Evolutionary conservation across 768 basidiomycete species (phyloP).

Genomic region (Trichaptum fuscoviolaceum): DNA sequence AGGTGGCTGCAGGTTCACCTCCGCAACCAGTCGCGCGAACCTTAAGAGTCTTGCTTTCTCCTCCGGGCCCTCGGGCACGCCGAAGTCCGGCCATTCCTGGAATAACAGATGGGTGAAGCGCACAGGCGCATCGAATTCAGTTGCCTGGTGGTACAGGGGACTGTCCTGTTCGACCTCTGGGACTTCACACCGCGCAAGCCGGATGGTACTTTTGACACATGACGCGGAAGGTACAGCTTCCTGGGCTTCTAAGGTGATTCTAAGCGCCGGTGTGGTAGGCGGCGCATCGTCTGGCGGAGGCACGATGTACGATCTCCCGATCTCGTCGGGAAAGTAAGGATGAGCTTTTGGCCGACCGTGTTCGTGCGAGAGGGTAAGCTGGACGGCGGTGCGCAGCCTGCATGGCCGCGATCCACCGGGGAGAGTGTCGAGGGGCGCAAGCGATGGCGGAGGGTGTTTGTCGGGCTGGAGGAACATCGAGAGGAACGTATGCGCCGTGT

Average conservation of each 20-base stretch:
- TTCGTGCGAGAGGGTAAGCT: slow-evolving; percentile 74
- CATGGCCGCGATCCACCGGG: slow-evolving; percentile 20
- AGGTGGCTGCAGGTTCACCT: slow-evolving; percentile 38
- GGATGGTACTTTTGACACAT: slow-evolving; percentile 58
- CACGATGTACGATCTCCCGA: slow-evolving; percentile 42
- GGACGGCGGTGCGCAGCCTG: slow-evolving; percentile 71
- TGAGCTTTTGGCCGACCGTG: slow-evolving; percentile 67
- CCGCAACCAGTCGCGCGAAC: slow-evolving; percentile 63
- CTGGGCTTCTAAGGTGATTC: slow-evolving; percentile 51
- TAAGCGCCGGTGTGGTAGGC: slow-evolving; percentile 28
- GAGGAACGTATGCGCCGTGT: slow-evolving; percentile 72
- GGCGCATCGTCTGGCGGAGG: slow-evolving; percentile 28
- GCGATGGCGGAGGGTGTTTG: slow-evolving; percentile 22
- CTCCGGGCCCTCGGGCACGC: slow-evolving; percentile 55
- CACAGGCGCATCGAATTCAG: slow-evolving; percentile 29
- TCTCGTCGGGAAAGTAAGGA: slow-evolving; percentile 61
- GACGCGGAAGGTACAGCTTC: slow-evolving; percentile 48
- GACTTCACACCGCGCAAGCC: slow-evolving; percentile 28
- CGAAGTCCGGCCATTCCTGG: slow-evolving; percentile 79
- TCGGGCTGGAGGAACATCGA: slow-evolving; percentile 54
- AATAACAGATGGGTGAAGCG: slow-evolving; percentile 71
- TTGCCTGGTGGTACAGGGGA: slow-evolving; percentile 22
- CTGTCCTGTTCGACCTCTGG: background rate
- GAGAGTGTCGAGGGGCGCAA: slow-evolving; percentile 9
- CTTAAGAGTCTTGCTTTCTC: slow-evolving; percentile 55